Evolutionary conservation across 768 basidiomycete species (phyloP), one percentile per base, ranked within the genome.

Genomic region (Suillus subaureus): DNA sequence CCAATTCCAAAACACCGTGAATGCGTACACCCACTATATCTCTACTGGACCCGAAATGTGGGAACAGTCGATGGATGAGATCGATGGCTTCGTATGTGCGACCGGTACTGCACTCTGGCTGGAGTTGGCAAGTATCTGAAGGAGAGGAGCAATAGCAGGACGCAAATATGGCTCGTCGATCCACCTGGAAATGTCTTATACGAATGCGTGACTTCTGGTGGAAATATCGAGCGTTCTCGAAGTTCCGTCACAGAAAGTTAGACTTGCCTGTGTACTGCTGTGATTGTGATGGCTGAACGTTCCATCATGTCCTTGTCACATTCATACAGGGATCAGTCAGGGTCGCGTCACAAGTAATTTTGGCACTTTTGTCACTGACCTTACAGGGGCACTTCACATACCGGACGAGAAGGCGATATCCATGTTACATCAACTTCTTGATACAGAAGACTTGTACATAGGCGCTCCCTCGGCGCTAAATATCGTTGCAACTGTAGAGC

Each of bases 41-140:
- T 87, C 94, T 6, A 99, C 97, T 4, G 97, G 96, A 1, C 96
- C 97, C 0, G 97, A 99, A 79, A 96, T 99, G 61, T 97, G 95
- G 94, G 86, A 87, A 61, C 97, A 98, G 76, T 94, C 89, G 3
- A 70, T 81, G 40, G 94, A 93, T 3, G 79, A 84, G 15, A 66
- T 98, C 2, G 91, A 97, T 71, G 97, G 83, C n/a, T 99, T 99
- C 80, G 86, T 93, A 64, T 98, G 96, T 73, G 79, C 94, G 26
- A 98, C 97, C 0, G 97, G 97, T 0, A 99, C 97, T 0, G 97
- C 0, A 98, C 97, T 0, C 81, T 99, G n/a, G 96, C 97, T 7
- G 97, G 97, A 39, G 87, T 87, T 3, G 94, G 95, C 12, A 87
- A 86, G 70, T 93, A 85, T 73, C 75, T 99, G 75, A 91, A 91